Conservation (phyloP, 1,284 basidiomycete genomes). For the Papiliotrema nemorosa region DNA sequence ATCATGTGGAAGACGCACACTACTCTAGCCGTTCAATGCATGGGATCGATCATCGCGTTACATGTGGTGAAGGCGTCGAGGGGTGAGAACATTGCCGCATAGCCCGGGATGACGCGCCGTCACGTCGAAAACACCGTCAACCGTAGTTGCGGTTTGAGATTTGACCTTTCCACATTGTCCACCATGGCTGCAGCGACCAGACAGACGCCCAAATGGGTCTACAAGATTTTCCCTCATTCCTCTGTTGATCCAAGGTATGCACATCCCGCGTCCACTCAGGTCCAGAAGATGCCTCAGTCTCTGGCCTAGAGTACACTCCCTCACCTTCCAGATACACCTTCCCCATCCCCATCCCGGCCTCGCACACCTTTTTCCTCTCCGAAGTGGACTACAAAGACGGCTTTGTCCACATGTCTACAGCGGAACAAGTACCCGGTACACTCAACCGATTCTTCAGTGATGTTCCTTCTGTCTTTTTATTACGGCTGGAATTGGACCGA, state of each 20-base stretch:
- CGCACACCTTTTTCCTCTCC: constrained; percentile 35
- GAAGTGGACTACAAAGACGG: constrained; percentile 48
- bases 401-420: constrained; percentile 63
- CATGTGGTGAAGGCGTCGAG: too few relatives aligned
- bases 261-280: neutral
- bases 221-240: constrained; percentile 45
- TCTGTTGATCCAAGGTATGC: constrained; percentile 37
- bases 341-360: constrained; percentile 39
- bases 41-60: too few relatives aligned
- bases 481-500: constrained; percentile 50
- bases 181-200: neutral
- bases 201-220: constrained; percentile 35
- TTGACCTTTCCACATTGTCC: too few relatives aligned
- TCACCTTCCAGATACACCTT: constrained; percentile 29
- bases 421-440: constrained; percentile 57
- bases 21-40: neutral
- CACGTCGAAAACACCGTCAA: neutral
- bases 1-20: neutral
- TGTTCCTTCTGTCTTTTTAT: constrained; percentile 51
- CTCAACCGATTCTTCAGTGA: constrained; percentile 58
- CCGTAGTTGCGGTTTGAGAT: too few relatives aligned
- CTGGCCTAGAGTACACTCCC: neutral
- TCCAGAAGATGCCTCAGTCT: too few relatives aligned
- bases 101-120: neutral
- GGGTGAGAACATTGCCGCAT: too few relatives aligned